Conservation (phyloP, 768 basidiomycete species). For the Amanita jacksonii region DNA sequence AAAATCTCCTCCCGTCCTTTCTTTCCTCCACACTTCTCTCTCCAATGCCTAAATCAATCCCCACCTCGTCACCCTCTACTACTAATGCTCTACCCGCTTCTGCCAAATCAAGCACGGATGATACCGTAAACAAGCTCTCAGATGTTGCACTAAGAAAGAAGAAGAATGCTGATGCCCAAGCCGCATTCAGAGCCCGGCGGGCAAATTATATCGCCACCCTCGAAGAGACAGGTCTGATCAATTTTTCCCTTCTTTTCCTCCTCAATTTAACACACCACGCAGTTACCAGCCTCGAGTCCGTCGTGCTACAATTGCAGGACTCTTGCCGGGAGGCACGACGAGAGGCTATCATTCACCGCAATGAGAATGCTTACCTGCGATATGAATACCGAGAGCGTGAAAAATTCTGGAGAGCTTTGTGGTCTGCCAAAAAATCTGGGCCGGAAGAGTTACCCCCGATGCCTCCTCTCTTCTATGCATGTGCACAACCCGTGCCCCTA, state of each 20-base stretch:
- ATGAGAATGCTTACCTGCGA: constrained; percentile 56
- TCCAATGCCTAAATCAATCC: constrained; percentile 33
- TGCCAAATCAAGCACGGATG: constrained; percentile 27
- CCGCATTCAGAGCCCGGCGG: constrained; percentile 71
- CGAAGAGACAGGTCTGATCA: constrained; percentile 59
- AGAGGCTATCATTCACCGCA: constrained; percentile 52
- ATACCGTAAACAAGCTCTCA: constrained; percentile 36
- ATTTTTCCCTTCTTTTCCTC: constrained; percentile 11
- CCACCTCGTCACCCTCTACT: constrained; percentile 21
- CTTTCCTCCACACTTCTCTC: constrained; percentile 20
- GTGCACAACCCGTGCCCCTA: constrained; percentile 21
- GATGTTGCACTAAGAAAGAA: constrained; percentile 73
- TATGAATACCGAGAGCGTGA: constrained; percentile 65
- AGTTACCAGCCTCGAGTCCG: constrained; percentile 81
- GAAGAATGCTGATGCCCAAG: constrained; percentile 87
- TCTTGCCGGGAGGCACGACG: constrained; percentile 60
- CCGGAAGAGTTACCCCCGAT: constrained; percentile 46
- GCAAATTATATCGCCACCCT: constrained; percentile 84
- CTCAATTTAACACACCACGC: constrained; percentile 13
- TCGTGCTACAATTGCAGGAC: constrained; percentile 76
- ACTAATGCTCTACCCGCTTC: constrained; percentile 15
- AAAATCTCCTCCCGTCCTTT: constrained; percentile 26
- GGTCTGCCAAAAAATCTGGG: constrained; percentile 52
- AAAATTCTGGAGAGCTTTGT: constrained; percentile 62
- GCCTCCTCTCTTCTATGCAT: constrained; percentile 23